A percentile compares a stretch with the other conserved stretches of the same genome.
Evolutionary conservation across 306 rosid genomes (phyloP).

Genomic region (Rosa rugosa): DNA sequence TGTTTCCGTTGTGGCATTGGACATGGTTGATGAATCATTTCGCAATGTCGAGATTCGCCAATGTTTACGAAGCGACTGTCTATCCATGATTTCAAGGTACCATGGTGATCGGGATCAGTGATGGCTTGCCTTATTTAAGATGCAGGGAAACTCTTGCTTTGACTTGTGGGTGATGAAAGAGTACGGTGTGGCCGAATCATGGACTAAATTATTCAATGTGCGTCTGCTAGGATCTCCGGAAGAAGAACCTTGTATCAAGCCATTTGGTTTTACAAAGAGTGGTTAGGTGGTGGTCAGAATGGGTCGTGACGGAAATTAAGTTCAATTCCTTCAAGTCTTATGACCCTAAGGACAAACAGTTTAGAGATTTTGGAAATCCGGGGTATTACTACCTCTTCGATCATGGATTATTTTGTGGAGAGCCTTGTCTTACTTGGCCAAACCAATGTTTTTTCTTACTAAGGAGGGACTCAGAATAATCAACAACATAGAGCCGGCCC

Average conservation of each 20-base stretch:
- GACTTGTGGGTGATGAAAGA: conserved; percentile 3
- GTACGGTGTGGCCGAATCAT: not conserved
- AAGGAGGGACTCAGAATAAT: not conserved
- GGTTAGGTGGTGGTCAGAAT: not conserved
- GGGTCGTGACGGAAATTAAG: not conserved
- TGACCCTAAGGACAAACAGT: too few relatives aligned
- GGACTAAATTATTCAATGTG: not conserved
- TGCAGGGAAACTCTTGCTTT: not conserved
- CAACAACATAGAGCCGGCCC: not conserved
- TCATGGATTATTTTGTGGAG: not conserved
- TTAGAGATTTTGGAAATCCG: too few relatives aligned
- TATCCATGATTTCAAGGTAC: not conserved
- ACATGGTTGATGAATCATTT: not conserved
- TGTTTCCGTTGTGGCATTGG: not conserved
- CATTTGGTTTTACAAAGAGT: not conserved
- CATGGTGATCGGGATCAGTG: not conserved
- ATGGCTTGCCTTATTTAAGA: not conserved
- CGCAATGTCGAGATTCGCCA: not conserved
- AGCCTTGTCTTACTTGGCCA: not conserved
- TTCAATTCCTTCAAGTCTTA: not conserved
- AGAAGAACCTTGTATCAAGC: not conserved
- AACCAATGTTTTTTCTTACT: not conserved
- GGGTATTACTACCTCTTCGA: not conserved
- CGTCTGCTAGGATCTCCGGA: not conserved
- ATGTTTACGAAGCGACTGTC: not conserved